These are phyloP conservation scores for Paecilomyces sp. DNA, from an alignment of 2,329 filamentous ascomycete species.

Conservation along the genomic window DNA sequence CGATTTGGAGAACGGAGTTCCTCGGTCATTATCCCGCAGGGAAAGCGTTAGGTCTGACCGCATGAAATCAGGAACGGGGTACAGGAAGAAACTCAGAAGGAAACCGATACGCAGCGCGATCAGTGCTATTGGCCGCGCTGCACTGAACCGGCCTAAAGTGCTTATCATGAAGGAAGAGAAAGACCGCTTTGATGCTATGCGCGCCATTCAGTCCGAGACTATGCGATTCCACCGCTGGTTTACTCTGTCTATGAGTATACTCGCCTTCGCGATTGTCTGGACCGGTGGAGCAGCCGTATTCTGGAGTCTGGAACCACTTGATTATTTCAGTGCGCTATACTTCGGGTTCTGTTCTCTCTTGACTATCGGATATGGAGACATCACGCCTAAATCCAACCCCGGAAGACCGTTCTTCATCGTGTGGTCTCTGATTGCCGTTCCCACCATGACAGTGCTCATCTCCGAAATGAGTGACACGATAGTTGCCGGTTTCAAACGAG, in stretches of 20 bases:
- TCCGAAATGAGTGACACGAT: constrained; percentile 79
- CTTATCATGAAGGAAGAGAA: constrained; percentile 57
- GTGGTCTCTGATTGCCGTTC: constrained; percentile 79
- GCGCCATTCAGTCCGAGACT: constrained; percentile 64
- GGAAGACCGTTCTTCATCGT: constrained; percentile 88
- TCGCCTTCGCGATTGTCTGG: constrained; percentile 70
- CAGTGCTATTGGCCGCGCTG: constrained; percentile 7
- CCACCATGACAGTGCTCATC: constrained; percentile 81
- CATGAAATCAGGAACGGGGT: not conserved
- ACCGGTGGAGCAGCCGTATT: constrained; percentile 73
- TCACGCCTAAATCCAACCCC: constrained; percentile 67
- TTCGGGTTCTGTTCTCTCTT: constrained; percentile 77
- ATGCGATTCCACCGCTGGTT: constrained; percentile 65
- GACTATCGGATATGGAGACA: constrained; percentile 82
- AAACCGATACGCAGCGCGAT: constrained; percentile 17
- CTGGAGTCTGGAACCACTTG: constrained; percentile 49
- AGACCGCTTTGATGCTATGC: constrained; percentile 72
- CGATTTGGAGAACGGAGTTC: constrained; percentile 7
- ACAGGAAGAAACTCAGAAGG: constrained; percentile 3
- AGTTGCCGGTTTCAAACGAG: constrained; percentile 58
- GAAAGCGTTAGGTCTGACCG: constrained; percentile 3
- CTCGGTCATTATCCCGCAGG: constrained; percentile 5
- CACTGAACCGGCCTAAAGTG: constrained; percentile 35
- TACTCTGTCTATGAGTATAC: constrained; percentile 59
- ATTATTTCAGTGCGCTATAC: constrained; percentile 76